These are phyloP conservation scores for Mortierella sp. DNA, from an alignment of 371 early-diverging fungal species.

Conservation along the genomic window DNA sequence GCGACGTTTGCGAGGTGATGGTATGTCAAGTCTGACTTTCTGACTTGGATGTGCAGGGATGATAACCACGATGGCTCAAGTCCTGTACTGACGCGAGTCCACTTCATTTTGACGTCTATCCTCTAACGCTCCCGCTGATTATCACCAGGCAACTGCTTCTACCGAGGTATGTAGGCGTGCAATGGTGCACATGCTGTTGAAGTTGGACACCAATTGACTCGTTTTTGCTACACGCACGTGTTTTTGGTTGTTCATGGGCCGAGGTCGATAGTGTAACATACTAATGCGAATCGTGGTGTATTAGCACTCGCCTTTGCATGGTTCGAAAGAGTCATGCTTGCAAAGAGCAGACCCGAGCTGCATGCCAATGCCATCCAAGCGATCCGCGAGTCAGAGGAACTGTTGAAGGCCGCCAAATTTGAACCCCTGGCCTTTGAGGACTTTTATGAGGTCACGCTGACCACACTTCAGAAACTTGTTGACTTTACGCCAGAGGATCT, in stretches of 20 bases:
- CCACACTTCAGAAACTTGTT: constrained; percentile 52
- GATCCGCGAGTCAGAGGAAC: constrained; percentile 59
- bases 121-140: no score
- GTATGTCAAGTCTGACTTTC: constrained; percentile 30
- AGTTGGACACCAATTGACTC: no score
- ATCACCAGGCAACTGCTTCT: constrained; percentile 75
- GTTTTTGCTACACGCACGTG: no score
- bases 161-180: constrained; percentile 64
- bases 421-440: constrained; percentile 72
- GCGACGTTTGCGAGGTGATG: constrained; percentile 77
- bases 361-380: constrained; percentile 52
- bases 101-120: no score
- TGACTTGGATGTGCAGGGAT: background rate
- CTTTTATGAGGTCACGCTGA: constrained; percentile 67
- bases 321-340: constrained; percentile 67
- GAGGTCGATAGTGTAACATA: no score
- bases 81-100: no score
- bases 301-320: constrained; percentile 76
- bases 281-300: background rate
- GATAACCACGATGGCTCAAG: no score
- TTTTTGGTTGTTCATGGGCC: no score
- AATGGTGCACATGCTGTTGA: background rate
- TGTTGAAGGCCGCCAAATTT: constrained; percentile 64
- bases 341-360: constrained; percentile 30
- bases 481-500: constrained; percentile 57